Evolutionary conservation across 306 rosid genomes (phyloP).

Genomic region (Vigna hirtella): DNA sequence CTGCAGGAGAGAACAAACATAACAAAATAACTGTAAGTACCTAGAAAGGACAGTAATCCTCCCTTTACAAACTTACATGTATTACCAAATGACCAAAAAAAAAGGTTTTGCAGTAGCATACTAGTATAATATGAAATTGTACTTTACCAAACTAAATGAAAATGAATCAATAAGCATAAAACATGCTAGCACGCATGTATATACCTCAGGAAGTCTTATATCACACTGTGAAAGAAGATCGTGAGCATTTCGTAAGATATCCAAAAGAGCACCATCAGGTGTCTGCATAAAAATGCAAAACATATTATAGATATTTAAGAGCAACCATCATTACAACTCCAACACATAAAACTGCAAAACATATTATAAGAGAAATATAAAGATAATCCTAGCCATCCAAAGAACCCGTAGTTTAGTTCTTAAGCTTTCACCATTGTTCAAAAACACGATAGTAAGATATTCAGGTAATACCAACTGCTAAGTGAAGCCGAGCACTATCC

Average conservation of each 20-base stretch:
- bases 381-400: slow-evolving; percentile 23
- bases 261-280: slow-evolving; percentile 90
- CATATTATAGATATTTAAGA: slow-evolving; percentile 24
- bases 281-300: slow-evolving; percentile 68
- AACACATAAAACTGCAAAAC: slow-evolving; percentile 2
- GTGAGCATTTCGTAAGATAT: slow-evolving; percentile 77
- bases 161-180: slow-evolving; percentile 29
- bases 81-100: slow-evolving; percentile 29
- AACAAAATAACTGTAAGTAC: slow-evolving; percentile 26
- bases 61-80: slow-evolving; percentile 30
- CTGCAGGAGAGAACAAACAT: slow-evolving; percentile 55
- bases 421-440: slow-evolving; percentile 3
- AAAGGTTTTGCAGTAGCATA: slow-evolving; percentile 31
- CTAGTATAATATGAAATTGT: slow-evolving; percentile 24
- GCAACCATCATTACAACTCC: slow-evolving; percentile 36
- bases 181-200: slow-evolving; percentile 19
- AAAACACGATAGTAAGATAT: slow-evolving; percentile 31
- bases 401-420: slow-evolving; percentile 4
- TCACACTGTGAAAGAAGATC: slow-evolving; percentile 86
- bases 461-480: slow-evolving; percentile 22
- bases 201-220: slow-evolving; percentile 86
- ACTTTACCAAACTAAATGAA: slow-evolving; percentile 36
- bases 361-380: neutral
- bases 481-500: slow-evolving; percentile 20
- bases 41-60: slow-evolving; percentile 18